These are phyloP conservation scores for Urochloa ruziziensis DNA, from an alignment of 176 grass and related monocot species.

Conservation along the genomic window DNA sequence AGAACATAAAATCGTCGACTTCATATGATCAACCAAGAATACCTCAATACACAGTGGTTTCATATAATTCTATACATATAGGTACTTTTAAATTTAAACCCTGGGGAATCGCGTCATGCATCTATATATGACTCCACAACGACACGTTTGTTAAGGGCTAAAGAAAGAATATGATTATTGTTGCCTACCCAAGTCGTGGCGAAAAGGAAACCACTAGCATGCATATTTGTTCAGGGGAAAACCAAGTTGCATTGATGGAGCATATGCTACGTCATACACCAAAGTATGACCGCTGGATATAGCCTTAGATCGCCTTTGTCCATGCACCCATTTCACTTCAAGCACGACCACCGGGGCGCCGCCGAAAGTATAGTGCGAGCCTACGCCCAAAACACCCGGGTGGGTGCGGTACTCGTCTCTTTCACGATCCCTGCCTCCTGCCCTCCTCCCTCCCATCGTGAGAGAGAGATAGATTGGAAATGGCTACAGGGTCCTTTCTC, in stretches of 20 bases:
- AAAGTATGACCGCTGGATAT: not conserved
- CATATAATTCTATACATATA: not conserved
- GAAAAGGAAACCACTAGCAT: not conserved
- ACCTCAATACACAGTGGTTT: too few species aligned
- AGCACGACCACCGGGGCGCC: not conserved
- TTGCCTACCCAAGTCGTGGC: not conserved
- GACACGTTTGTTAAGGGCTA: too few species aligned
- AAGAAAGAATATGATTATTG: too few species aligned
- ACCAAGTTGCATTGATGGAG: too few species aligned
- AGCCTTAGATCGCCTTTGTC: not conserved
- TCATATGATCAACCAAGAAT: too few species aligned
- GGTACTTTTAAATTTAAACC: not conserved
- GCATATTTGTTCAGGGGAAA: not conserved
- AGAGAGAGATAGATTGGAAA: not conserved
- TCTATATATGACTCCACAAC: not conserved
- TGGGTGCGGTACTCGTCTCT: not conserved
- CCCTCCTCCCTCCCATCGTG: not conserved
- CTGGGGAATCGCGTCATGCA: not conserved
- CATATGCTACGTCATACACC: too few species aligned
- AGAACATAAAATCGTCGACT: not conserved
- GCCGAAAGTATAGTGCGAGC: not conserved
- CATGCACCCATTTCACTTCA: not conserved
- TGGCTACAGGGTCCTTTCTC: not conserved
- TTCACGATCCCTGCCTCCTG: not conserved
- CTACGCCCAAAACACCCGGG: not conserved